These are phyloP conservation scores for Dimargaris xerosporica DNA, from an alignment of 192 early-diverging fungal species.

Conservation along the genomic window DNA sequence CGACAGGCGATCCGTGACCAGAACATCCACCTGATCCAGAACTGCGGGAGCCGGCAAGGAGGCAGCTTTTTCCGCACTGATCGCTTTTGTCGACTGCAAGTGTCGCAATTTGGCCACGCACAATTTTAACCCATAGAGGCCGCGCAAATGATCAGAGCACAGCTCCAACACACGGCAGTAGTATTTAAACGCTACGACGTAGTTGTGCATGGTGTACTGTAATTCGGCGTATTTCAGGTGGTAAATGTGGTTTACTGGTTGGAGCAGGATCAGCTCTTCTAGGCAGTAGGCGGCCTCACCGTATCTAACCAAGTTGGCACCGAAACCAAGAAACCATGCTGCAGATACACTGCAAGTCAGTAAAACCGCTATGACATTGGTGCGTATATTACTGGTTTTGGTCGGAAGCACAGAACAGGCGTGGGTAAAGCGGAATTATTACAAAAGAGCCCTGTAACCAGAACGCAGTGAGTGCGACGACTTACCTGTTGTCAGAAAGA, in stretches of 20 bases:
- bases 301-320: constrained; percentile 24
- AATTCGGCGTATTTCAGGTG: constrained; percentile 85
- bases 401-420: constrained; percentile 3
- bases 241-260: constrained; percentile 73
- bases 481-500: constrained; percentile 41
- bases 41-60: too few relatives aligned
- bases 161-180: constrained; percentile 80
- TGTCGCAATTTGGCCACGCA: constrained; percentile 13
- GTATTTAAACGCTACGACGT: constrained; percentile 64
- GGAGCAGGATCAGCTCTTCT: constrained; percentile 81
- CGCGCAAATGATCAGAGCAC: constrained; percentile 68
- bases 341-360: not conserved
- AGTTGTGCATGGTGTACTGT: constrained; percentile 50
- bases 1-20: not conserved
- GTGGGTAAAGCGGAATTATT: not conserved
- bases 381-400: not conserved
- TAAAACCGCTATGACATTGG: not conserved
- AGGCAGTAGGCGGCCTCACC: constrained; percentile 77
- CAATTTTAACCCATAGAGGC: constrained; percentile 68
- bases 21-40: not conserved
- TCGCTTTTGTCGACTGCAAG: constrained; percentile 21
- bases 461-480: not conserved
- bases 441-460: not conserved
- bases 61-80: too few relatives aligned
- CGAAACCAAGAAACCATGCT: not conserved